Evolutionary conservation across 1,139 yeast species (phyloP), one percentile per base, ranked within the genome.

Genomic region (Saccharomycopsis hybrid): DNA sequence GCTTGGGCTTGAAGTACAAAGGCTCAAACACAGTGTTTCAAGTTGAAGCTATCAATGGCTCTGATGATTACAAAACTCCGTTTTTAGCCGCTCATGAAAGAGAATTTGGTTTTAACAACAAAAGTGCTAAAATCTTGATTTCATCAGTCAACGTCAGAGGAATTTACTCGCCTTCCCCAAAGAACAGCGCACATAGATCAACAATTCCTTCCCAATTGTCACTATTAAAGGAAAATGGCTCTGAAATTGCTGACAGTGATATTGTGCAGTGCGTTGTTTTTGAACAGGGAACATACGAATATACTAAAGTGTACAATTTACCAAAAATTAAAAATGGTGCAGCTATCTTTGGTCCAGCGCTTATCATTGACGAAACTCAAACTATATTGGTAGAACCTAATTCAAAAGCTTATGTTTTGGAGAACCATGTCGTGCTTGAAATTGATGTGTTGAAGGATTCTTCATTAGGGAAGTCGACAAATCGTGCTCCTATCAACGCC

Each of bases 341-440:
- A 8, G 59, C 65, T 5, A 65, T 88, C 3, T 40, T 57, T 1
- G 96, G 96, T 0, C 97, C 97, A 2, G 87, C 95, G 0, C 78
- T 89, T 56, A 74, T 89, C 53, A 81, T 89, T 24, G 96, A 89
- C 65, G 79, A 78, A 41, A 88, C 96, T 0, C 96, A 89, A 64
- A 88, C 96, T 0, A 80, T 88, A 55, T 73, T 89, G 27, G 76
- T 89, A 24, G 85, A 87, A 27, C 94, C 95, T 1, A 66, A 72
- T 47, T 75, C 86, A 0, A 62, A 66, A n/a, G 96, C 95, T 1
- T 70, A 73, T 0, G 70, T 86, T 27, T 68, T 85, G 44, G 67
- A 77, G 2, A 71, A 79, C 13, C 89, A 82, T 55, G 73, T 87
- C 18, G 18, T 18, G 18, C 18, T 18, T 18, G 65, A 80, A 37